phyloP scores from a whole-genome alignment of 169 alveolate species.

The Perkinsus marinus region DNA sequence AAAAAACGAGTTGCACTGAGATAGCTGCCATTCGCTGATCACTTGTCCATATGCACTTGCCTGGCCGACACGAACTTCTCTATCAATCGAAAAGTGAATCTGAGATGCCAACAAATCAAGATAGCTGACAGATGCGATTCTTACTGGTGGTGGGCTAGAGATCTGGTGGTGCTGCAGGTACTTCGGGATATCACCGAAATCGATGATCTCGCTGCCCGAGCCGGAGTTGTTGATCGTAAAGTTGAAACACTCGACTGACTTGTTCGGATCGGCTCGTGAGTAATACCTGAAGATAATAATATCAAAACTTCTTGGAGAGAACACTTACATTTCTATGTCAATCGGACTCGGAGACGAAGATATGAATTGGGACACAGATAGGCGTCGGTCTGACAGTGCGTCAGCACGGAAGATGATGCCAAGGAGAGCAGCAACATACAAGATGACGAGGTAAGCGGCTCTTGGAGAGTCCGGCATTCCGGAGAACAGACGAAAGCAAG shows the following conservation, averaged over 20 bases:
- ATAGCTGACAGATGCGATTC: background rate
- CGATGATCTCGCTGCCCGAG: background rate
- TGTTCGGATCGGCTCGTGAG: background rate
- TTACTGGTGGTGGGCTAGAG: background rate
- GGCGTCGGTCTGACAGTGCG: background rate
- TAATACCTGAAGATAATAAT: background rate
- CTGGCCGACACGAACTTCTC: background rate
- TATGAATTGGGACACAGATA: background rate
- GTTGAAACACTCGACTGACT: background rate
- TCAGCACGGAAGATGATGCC: background rate
- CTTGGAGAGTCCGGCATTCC: background rate
- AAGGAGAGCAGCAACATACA: background rate
- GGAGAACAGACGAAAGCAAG: background rate
- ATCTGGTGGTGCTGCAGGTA: background rate
- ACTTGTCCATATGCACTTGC: background rate
- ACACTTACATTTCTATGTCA: background rate
- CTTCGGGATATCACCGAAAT: background rate
- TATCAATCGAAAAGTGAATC: background rate
- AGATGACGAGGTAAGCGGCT: background rate
- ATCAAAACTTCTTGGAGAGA: background rate
- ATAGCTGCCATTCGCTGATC: background rate
- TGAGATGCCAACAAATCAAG: background rate
- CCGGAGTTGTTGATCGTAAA: background rate
- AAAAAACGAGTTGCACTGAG: too few species aligned
- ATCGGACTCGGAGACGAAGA: background rate